Percentiles rank a stretch among this genome's conserved stretches.
These are phyloP conservation scores for Gossypium davidsonii DNA, from an alignment of 441 rosid genomes.

Conservation along the genomic window DNA sequence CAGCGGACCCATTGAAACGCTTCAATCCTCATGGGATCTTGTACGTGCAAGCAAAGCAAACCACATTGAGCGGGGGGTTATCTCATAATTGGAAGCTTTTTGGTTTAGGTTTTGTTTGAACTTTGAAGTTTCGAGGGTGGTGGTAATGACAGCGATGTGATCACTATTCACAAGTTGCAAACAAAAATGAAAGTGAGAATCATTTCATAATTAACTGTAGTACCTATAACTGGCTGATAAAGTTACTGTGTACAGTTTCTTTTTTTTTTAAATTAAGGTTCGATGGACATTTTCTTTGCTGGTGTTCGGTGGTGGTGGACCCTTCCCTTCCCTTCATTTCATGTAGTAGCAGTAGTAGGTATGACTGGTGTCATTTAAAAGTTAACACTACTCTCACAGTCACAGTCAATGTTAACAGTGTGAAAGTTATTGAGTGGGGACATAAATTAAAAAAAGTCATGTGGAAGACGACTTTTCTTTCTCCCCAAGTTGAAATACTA, in stretches of 20 bases:
- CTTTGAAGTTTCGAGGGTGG: conserved; percentile 9
- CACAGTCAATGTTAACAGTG: background rate
- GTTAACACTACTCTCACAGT: background rate
- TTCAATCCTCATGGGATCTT: background rate
- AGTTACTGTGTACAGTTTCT: background rate
- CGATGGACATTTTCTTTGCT: background rate
- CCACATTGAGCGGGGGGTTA: conserved; percentile 16
- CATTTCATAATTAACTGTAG: background rate
- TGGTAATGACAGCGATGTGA: conserved; percentile 4
- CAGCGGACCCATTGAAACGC: conserved; percentile 9
- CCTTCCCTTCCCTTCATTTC: background rate
- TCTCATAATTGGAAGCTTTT: conserved; percentile 12
- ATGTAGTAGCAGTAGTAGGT: background rate
- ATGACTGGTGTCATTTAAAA: background rate
- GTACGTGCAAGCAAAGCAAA: background rate
- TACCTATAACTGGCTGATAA: background rate
- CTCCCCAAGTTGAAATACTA: conserved; percentile 4
- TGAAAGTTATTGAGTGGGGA: conserved; percentile 21
- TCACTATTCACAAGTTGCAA: background rate
- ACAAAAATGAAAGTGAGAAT: background rate
- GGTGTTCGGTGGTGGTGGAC: conserved; percentile 10
- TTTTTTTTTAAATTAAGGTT: background rate
- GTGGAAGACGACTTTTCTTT: conserved; percentile 10
- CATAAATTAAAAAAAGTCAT: conserved; percentile 2
- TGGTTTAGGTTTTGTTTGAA: conserved; percentile 8